Evolutionary conservation across 306 rosid species (phyloP).

Genomic region (Lagenaria siceraria): DNA sequence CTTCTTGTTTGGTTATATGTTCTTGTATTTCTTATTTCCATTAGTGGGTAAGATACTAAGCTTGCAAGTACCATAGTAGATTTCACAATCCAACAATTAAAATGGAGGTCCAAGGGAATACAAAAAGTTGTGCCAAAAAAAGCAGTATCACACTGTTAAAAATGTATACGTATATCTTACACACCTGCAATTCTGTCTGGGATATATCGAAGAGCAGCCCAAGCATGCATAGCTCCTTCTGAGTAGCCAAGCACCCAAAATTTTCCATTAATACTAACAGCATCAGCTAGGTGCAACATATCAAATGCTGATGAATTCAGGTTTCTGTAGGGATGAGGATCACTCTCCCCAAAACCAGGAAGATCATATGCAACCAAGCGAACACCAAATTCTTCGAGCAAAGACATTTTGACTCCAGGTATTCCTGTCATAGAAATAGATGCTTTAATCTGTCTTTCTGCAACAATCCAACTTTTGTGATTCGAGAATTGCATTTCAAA

Average conservation of each 20-base stretch:
- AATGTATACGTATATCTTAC: not conserved
- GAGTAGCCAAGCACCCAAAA: conserved; percentile 91
- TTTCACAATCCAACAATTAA: not conserved
- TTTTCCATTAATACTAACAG: conserved; percentile 55
- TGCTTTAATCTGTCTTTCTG: not conserved
- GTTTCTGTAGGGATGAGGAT: conserved; percentile 71
- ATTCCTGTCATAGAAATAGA: conserved; percentile 33
- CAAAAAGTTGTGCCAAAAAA: not conserved
- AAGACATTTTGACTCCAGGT: conserved; percentile 56
- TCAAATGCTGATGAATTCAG: conserved; percentile 81
- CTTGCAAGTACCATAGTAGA: not conserved
- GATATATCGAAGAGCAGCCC: conserved; percentile 82
- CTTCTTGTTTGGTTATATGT: not conserved
- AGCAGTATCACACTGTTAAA: too few relatives aligned
- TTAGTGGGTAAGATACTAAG: not conserved
- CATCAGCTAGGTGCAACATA: conserved; percentile 53
- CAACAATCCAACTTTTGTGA: not conserved
- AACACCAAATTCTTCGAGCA: conserved; percentile 81
- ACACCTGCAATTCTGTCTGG: conserved; percentile 80
- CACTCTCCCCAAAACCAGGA: conserved; percentile 99
- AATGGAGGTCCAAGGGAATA: not conserved
- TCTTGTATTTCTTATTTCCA: not conserved
- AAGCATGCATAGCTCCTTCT: conserved; percentile 72
- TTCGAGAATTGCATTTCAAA: not conserved
- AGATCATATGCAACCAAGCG: conserved; percentile 81